phyloP scores from a whole-genome alignment of 2,329 filamentous ascomycete species.

The Sarocladium strictum region DNA sequence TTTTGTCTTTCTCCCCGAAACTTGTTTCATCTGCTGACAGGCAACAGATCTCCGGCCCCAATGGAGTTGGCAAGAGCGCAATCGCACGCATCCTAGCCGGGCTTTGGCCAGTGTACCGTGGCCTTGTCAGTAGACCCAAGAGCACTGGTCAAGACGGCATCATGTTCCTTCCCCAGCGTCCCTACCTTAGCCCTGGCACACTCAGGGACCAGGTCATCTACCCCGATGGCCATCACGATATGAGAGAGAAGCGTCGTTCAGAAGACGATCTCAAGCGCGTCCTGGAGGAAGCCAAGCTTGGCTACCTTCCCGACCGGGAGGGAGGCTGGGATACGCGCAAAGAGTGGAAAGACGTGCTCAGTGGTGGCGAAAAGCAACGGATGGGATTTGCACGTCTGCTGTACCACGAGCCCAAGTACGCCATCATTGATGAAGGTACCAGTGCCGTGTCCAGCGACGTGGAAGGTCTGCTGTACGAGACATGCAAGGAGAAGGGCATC shows the following conservation, averaged over 20 bases:
- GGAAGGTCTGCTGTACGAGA: slow-evolving; percentile 88
- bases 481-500: slow-evolving; percentile 86
- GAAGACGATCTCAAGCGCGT: slow-evolving; percentile 74
- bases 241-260: slow-evolving; percentile 72
- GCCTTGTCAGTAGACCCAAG: slow-evolving; percentile 82
- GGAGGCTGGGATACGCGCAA: slow-evolving; percentile 96
- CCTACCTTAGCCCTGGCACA: slow-evolving; percentile 87
- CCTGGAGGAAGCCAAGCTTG: slow-evolving; percentile 77
- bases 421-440: slow-evolving; percentile 92
- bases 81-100: slow-evolving; percentile 85
- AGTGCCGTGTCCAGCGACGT: slow-evolving; percentile 92
- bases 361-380: slow-evolving; percentile 93
- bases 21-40: not conserved
- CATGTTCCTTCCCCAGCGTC: slow-evolving; percentile 95
- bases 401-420: slow-evolving; percentile 93
- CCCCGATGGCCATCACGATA: slow-evolving; percentile 88
- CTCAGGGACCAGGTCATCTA: slow-evolving; percentile 97
- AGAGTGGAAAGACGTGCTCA: slow-evolving; percentile 98
- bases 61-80: slow-evolving; percentile 88
- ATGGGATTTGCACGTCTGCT: slow-evolving; percentile 85
- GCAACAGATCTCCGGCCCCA: slow-evolving; percentile 74
- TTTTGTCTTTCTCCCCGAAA: not conserved
- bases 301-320: slow-evolving; percentile 85
- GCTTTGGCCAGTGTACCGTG: slow-evolving; percentile 93
- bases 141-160: slow-evolving; percentile 79